Percentiles rank a stretch among this genome's conserved stretches.
Evolutionary conservation across 306 rosid species (phyloP).

Genomic region (Acacia melanoxylon): DNA sequence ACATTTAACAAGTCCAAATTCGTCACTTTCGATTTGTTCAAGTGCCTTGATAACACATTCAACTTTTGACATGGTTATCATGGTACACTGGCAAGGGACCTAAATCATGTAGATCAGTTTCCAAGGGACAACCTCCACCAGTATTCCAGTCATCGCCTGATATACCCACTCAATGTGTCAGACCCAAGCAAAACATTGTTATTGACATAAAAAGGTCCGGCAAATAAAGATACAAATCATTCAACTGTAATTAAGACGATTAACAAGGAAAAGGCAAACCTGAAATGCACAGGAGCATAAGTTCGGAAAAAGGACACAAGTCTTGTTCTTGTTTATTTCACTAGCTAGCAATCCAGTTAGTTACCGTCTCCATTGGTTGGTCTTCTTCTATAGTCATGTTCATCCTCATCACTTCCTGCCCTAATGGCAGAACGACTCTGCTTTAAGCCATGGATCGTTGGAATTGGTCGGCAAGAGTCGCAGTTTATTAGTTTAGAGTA

Average conservation of each 20-base stretch:
- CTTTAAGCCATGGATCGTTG: no score
- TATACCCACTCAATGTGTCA: conserved; percentile 26
- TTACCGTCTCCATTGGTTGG: conserved; percentile 61
- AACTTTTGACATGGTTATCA: conserved; percentile 42
- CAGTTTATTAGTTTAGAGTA: no score
- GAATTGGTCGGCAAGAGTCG: no score
- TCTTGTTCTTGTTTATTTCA: conserved; percentile 68
- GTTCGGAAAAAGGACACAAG: conserved; percentile 73
- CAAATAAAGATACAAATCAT: not conserved
- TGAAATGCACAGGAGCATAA: conserved; percentile 87
- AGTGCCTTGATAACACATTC: conserved; percentile 49
- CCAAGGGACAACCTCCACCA: conserved; percentile 87
- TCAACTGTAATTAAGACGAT: not conserved
- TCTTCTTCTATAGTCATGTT: conserved; percentile 63
- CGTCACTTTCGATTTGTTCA: conserved; percentile 37
- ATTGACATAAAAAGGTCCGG: conserved; percentile 12
- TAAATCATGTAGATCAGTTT: conserved; percentile 61
- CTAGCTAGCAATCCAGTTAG: conserved; percentile 53
- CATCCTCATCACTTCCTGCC: conserved; percentile 59
- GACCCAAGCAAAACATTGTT: not conserved
- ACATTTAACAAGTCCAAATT: conserved; percentile 64
- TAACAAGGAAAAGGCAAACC: conserved; percentile 50
- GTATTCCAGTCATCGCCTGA: conserved; percentile 76
- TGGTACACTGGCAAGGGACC: conserved; percentile 40
- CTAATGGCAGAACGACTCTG: conserved; percentile 6